Evolutionary conservation across 345 rosid genomes (phyloP), one percentile per base, ranked within the genome.

Genomic region (Eucalyptus cloeziana): DNA sequence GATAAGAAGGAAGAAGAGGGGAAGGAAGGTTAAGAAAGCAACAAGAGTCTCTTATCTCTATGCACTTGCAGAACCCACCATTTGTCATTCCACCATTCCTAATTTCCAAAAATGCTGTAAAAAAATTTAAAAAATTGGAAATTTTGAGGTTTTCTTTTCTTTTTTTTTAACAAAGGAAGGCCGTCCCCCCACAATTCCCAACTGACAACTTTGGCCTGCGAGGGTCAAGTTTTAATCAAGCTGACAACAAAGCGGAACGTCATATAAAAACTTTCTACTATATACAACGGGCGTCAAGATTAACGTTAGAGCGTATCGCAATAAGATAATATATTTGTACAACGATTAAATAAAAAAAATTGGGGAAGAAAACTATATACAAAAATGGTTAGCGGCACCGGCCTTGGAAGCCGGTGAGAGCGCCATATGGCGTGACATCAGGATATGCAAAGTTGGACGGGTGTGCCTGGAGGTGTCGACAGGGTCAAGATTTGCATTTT

Each of bases 401-500:
- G 85, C 88, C 88, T 81, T 37, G 69, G 92, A 89, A 86, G 80
- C 86, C 47, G 91, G 89, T 85, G 86, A 45, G 88, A 49, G 5
- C 79, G 92, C 92, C 94, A 94, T 92, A 94, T 94, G 96, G 94
- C 92, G 90, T 87, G 71, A 83, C 86, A 89, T 64, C 88, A 90
- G 89, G 56, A 43, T 64, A 33, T 87, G 64, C 91, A 89, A 88
- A 17, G 9, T 71, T 71, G 81, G 81, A 71, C 25, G 81, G 92
- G 86, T 90, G 49, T 90, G 86, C 33, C 89, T 90, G 88, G 91
- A 89, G 88, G 47, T 80, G 89, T 91, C 76, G 88, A 90, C 91
- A 89, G 91, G 49, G 90, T 89, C 92, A 69, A 90, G 81, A 76
- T 89, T 91, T 88, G 91, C 58, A 87, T 56, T 87, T 88, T 13